Percentiles rank a stretch among this genome's conserved stretches.
These are phyloP conservation scores for Nitzschia sp. DNA, from an alignment of 108 stramenopile species.

Conservation along the genomic window DNA sequence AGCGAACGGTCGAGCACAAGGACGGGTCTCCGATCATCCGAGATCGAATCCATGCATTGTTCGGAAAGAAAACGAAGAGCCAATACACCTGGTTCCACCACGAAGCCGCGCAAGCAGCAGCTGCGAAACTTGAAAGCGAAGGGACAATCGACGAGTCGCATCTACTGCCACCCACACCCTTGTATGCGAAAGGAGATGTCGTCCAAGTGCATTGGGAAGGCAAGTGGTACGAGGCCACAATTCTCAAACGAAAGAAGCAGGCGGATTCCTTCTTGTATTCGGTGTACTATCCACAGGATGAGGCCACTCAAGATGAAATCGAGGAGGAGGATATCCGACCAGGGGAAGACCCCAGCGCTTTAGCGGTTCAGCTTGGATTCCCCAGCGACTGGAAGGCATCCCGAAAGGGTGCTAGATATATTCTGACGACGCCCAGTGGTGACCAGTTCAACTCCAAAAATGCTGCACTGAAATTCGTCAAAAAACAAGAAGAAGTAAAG, in stretches of 20 bases:
- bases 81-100: constrained; percentile 51
- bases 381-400: constrained; percentile 55
- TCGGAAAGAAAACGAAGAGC: constrained; percentile 31
- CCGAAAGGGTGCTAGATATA: constrained; percentile 37
- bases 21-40: constrained; percentile 30
- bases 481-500: constrained; percentile 23
- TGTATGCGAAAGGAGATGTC: constrained; percentile 70
- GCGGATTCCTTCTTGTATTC: constrained; percentile 58
- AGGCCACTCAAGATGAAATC: constrained; percentile 68
- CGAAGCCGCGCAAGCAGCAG: constrained; percentile 47
- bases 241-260: constrained; percentile 63
- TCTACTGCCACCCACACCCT: constrained; percentile 52
- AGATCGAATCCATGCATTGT: constrained; percentile 52
- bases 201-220: constrained; percentile 76
- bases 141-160: constrained; percentile 43
- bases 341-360: constrained; percentile 41
- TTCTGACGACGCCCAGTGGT: constrained; percentile 52
- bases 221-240: constrained; percentile 70
- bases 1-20: constrained; percentile 37
- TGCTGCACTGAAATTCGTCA: constrained; percentile 46
- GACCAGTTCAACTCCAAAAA: constrained; percentile 57
- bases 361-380: constrained; percentile 53
- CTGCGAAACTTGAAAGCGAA: constrained; percentile 29
- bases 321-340: constrained; percentile 66
- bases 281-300: constrained; percentile 70